Conservation (phyloP, 257 asterid species). For the Rubia yunnanensis region DNA sequence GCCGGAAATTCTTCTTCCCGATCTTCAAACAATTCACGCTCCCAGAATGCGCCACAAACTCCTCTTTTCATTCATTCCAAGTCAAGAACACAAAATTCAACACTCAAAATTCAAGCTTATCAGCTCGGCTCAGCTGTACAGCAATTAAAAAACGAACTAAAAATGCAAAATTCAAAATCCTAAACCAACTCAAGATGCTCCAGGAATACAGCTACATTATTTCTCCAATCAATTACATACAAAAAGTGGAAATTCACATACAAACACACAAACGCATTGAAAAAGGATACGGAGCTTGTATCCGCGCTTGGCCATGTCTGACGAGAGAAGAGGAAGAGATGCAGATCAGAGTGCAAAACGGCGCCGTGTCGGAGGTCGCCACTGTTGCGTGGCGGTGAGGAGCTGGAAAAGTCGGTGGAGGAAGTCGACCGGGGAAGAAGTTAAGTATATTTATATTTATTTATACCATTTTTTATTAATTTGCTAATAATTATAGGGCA, state of each 20-base stretch:
- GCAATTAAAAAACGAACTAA: not conserved
- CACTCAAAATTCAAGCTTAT: not conserved
- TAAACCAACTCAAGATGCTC: not conserved
- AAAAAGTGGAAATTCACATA: not conserved
- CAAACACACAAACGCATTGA: not conserved
- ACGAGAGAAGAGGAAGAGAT: conserved; percentile 5
- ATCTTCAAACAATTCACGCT: conserved; percentile 90
- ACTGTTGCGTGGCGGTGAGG: conserved; percentile 1
- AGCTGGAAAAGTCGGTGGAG: conserved; percentile 22
- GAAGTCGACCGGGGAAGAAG: conserved; percentile 11
- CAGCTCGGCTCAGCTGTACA: not conserved
- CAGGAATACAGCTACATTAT: conserved; percentile 1
- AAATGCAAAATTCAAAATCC: not conserved
- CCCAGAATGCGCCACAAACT: conserved; percentile 97
- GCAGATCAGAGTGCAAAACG: conserved; percentile 8
- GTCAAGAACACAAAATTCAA: conserved; percentile 49
- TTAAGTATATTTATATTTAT: conserved; percentile 7
- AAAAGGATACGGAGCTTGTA: conserved; percentile 94
- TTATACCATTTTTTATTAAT: not conserved
- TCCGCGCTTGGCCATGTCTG: conserved; percentile 75
- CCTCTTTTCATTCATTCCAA: conserved; percentile 51
- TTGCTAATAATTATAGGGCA: not conserved
- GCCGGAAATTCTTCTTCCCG: conserved; percentile 80
- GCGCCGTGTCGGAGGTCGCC: conserved; percentile 14
- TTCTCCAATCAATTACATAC: not conserved